Evolutionary conservation across 208 protist genomes (phyloP).

Genomic region (Herpetomonas muscarum): DNA sequence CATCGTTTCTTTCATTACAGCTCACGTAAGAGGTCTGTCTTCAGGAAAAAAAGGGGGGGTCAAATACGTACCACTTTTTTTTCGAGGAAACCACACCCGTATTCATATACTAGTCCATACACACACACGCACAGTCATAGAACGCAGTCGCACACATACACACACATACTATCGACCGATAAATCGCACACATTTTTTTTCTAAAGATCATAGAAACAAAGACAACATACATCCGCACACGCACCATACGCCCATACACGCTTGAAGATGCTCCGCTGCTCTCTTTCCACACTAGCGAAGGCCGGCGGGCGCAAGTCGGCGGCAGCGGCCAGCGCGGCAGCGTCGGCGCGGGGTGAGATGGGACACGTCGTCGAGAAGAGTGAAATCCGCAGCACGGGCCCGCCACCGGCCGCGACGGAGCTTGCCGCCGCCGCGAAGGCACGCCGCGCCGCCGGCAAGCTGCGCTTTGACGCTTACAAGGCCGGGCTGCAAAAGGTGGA

Average conservation of each 20-base stretch:
- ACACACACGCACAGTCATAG: too few relatives aligned
- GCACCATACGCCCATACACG: not conserved
- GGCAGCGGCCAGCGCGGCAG: not conserved
- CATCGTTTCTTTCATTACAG: too few relatives aligned
- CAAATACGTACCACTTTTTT: too few relatives aligned
- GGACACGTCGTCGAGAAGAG: not conserved
- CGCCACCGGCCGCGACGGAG: constrained; percentile 2
- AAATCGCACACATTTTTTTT: not conserved
- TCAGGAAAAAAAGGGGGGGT: too few relatives aligned
- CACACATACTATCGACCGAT: not conserved
- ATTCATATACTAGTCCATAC: too few relatives aligned
- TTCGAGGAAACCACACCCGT: too few relatives aligned
- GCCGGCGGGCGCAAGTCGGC: not conserved
- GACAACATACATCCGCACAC: not conserved
- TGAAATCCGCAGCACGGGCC: not conserved
- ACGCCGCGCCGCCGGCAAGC: constrained; percentile 30
- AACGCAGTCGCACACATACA: too few relatives aligned
- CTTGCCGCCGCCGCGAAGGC: constrained; percentile 1
- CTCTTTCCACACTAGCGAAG: not conserved
- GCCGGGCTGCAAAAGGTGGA: constrained; percentile 77
- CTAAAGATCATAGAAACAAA: not conserved
- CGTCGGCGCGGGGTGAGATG: not conserved
- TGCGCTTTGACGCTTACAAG: constrained; percentile 74
- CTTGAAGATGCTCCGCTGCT: not conserved
- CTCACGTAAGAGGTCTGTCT: too few relatives aligned